These are phyloP conservation scores for Kurtzmaniella quercitrusa DNA, from an alignment of 1,139 yeast species.

Conservation along the genomic window DNA sequence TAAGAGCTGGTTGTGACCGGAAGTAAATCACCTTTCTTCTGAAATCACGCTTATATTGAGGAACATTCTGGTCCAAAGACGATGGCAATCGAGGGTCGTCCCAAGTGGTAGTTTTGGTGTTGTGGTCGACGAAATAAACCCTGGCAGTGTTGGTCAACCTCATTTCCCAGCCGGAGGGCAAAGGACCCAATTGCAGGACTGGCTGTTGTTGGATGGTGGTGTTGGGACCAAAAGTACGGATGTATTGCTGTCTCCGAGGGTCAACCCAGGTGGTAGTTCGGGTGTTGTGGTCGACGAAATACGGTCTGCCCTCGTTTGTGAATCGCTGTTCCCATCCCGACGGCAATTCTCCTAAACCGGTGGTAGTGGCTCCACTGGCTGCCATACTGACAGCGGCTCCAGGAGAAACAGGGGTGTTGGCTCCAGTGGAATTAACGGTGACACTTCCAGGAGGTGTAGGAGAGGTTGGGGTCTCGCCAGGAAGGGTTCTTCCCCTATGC, in stretches of 20 bases:
- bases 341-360: constrained; percentile 95
- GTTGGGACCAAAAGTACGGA: constrained; percentile 88
- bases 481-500: constrained; percentile 85
- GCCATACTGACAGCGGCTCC: constrained; percentile 77
- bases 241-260: constrained; percentile 97
- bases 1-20: constrained; percentile 95
- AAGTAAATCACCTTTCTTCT: constrained; percentile 95
- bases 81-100: constrained; percentile 99
- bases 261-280: constrained; percentile 99
- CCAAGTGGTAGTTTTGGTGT: constrained; percentile 99
- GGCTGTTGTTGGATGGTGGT: constrained; percentile 96
- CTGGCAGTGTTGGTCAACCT: constrained; percentile 97
- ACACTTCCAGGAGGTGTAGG: constrained; percentile 40
- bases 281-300: constrained; percentile 96
- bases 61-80: constrained; percentile 94
- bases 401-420: constrained; percentile 52
- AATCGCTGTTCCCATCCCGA: constrained; percentile 99
- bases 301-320: constrained; percentile 97
- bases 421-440: constrained; percentile 43
- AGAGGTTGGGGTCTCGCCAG: constrained; percentile 58
- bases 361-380: constrained; percentile 87
- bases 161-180: constrained; percentile 99
- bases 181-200: constrained; percentile 95
- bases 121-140: constrained; percentile 97
- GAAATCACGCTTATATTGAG: constrained; percentile 98